Conservation (phyloP, 768 basidiomycete species). For the Kwoniella bestiolae region DNA sequence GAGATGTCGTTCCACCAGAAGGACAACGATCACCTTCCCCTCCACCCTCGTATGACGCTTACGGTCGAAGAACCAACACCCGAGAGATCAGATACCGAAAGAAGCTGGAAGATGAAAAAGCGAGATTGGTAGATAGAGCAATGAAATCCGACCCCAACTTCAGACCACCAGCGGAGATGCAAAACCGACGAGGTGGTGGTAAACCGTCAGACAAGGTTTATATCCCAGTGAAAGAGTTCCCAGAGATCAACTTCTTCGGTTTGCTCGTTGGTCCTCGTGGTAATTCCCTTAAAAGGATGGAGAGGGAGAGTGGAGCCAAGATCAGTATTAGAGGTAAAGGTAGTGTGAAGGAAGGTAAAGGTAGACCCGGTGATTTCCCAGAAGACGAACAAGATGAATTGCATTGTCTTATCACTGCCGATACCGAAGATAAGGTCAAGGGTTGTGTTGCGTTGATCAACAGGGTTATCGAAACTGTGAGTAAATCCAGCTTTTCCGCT, state of each 20-base stretch:
- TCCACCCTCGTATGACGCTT: constrained; percentile 94
- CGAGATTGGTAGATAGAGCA: constrained; percentile 89
- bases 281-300: constrained; percentile 99
- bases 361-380: constrained; percentile 87
- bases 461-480: constrained; percentile 93
- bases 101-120: constrained; percentile 70
- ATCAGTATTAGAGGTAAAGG: constrained; percentile 98
- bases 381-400: constrained; percentile 99
- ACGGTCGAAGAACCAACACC: constrained; percentile 97
- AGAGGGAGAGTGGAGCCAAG: constrained; percentile 94
- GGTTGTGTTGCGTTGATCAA: constrained; percentile 94
- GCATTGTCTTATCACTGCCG: constrained; percentile 94
- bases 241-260: constrained; percentile 99
- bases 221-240: constrained; percentile 99
- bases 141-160: constrained; percentile 98
- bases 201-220: constrained; percentile 98
- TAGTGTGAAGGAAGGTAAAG: constrained; percentile 98
- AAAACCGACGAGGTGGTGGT: constrained; percentile 81
- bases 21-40: constrained; percentile 94
- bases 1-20: constrained; percentile 95
- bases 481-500: constrained; percentile 51
- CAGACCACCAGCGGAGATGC: constrained; percentile 96
- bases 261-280: constrained; percentile 96
- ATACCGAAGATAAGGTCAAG: constrained; percentile 87
- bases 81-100: constrained; percentile 98